phyloP scores from a whole-genome alignment of 805 yeast genomes.

The Starmerella floricola region DNA sequence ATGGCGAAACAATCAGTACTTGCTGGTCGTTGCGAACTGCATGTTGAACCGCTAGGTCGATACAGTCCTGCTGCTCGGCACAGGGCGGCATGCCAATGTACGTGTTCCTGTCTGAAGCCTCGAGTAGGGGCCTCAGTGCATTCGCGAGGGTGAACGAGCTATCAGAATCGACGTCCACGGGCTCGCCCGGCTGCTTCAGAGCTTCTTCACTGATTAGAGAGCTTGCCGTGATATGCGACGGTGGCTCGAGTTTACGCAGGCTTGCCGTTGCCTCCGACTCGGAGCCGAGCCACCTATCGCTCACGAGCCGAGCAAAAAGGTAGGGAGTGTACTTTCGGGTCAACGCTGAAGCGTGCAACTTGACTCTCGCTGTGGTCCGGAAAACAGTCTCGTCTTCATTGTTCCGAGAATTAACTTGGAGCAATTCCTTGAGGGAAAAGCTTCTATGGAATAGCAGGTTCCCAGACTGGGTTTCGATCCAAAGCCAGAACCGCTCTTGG shows the following conservation, averaged over 20 bases:
- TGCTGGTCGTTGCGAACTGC: background rate
- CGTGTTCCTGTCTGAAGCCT: constrained; percentile 22
- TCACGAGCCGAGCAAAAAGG: constrained; percentile 56
- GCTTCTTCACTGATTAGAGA: background rate
- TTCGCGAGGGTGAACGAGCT: background rate
- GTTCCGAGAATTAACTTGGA: background rate
- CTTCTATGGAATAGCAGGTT: constrained; percentile 39
- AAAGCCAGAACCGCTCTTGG: constrained; percentile 51
- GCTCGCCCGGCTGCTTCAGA: background rate
- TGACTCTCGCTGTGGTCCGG: background rate
- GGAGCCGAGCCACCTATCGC: constrained; percentile 80
- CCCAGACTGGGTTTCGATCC: constrained; percentile 77
- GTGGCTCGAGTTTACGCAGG: constrained; percentile 41
- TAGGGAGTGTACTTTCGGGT: constrained; percentile 35
- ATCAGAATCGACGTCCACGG: too few relatives aligned
- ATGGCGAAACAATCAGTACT: constrained; percentile 1
- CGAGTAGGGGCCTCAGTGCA: constrained; percentile 6
- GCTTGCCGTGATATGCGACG: constrained; percentile 28
- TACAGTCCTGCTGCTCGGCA: background rate
- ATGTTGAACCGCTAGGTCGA: background rate
- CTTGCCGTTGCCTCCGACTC: constrained; percentile 50
- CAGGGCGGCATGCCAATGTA: constrained; percentile 42
- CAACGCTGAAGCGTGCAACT: background rate
- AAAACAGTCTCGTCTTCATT: background rate
- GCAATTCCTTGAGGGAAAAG: background rate